phyloP scores from a whole-genome alignment of 106 monocot species.

The Allium fistulosum region DNA sequence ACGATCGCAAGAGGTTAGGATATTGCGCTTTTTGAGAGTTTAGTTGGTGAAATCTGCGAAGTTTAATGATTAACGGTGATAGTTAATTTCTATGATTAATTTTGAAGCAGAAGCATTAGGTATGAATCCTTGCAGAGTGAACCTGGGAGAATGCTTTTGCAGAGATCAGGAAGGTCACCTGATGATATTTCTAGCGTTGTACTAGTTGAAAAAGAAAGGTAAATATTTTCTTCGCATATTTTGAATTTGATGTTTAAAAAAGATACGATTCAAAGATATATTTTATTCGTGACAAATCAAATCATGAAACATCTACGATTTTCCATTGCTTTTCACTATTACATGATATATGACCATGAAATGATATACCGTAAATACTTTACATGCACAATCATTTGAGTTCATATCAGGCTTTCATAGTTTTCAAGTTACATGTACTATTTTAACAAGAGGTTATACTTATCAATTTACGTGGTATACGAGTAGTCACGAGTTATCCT shows the following conservation, averaged over 20 bases:
- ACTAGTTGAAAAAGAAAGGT: constrained; percentile 84
- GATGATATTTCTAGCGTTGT: constrained; percentile 98
- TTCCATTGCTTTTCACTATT: too few relatives aligned
- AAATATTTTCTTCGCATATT: background rate
- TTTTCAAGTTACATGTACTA: too few relatives aligned
- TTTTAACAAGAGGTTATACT: too few relatives aligned
- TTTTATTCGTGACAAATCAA: background rate
- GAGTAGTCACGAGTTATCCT: too few relatives aligned
- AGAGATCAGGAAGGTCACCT: constrained; percentile 75
- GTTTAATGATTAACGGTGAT: background rate
- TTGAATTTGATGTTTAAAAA: background rate
- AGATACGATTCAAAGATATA: background rate
- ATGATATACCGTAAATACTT: too few relatives aligned
- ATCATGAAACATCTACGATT: too few relatives aligned
- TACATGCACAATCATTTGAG: too few relatives aligned
- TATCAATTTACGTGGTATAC: too few relatives aligned
- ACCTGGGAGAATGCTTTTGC: constrained; percentile 67
- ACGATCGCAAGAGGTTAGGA: constrained; percentile 47
- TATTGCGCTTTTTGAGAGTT: too few relatives aligned
- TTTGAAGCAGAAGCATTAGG: constrained; percentile 61
- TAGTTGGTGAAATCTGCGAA: background rate
- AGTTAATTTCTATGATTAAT: background rate
- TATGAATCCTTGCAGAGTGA: constrained; percentile 77
- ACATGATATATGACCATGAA: too few relatives aligned
- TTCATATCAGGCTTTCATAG: too few relatives aligned